Evolutionary conservation across 257 asterid genomes (phyloP).

Genomic region (Scutellaria galericulata): DNA sequence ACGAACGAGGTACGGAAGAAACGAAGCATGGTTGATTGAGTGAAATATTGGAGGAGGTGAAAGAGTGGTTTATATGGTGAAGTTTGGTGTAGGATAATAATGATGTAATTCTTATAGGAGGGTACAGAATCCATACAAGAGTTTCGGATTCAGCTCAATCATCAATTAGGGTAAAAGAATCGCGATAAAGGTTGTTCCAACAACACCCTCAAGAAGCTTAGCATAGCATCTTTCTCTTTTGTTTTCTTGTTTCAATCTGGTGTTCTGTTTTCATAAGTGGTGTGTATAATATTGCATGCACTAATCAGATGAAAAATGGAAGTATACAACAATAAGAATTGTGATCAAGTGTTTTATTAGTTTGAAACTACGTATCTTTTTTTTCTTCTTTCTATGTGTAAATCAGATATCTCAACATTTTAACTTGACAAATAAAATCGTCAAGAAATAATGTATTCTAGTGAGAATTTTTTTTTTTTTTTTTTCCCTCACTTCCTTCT

Average conservation of each 20-base stretch:
- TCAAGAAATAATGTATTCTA: slow-evolving; percentile 44
- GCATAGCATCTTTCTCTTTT: slow-evolving; percentile 77
- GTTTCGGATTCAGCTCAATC: slow-evolving; percentile 66
- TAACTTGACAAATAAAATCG: slow-evolving; percentile 45
- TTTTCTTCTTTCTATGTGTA: too few relatives aligned
- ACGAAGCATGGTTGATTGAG: slow-evolving; percentile 42
- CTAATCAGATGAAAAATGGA: too few relatives aligned
- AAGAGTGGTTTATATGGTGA: slow-evolving; percentile 4
- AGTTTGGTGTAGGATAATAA: background rate
- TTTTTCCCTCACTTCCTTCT: too few relatives aligned
- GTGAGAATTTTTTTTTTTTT: slow-evolving; percentile 39
- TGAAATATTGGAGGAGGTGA: background rate
- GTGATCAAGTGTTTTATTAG: too few relatives aligned
- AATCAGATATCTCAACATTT: too few relatives aligned
- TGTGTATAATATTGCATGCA: too few relatives aligned
- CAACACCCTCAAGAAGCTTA: slow-evolving; percentile 75
- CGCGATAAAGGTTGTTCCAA: slow-evolving; percentile 62
- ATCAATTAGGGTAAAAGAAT: slow-evolving; percentile 57
- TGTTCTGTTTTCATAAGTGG: slow-evolving; percentile 30
- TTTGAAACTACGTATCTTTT: too few relatives aligned
- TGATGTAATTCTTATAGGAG: slow-evolving; percentile 39
- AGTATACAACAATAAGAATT: too few relatives aligned
- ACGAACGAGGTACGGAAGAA: slow-evolving; percentile 31
- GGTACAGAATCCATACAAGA: slow-evolving; percentile 50
- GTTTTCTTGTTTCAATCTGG: slow-evolving; percentile 48